Conservation (phyloP, 208 protist species). For the Acanthamoeba sp. region DNA sequence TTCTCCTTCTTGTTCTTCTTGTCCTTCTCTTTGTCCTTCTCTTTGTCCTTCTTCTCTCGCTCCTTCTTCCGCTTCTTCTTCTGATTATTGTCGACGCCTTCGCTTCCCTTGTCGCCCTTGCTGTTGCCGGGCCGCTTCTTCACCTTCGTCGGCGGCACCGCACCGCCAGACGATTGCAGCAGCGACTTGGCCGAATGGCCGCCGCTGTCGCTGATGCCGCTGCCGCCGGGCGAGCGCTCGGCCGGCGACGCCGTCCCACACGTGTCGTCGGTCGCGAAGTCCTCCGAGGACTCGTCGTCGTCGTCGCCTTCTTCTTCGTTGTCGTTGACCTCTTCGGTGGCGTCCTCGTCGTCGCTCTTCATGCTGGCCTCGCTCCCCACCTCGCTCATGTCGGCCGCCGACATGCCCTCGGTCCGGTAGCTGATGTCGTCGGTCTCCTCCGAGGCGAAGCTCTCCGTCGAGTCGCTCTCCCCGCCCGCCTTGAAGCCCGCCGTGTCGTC, state of each 20-base stretch:
- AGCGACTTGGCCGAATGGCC: background rate
- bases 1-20: background rate
- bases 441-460: background rate
- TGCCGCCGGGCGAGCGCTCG: background rate
- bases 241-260: background rate
- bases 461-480: background rate
- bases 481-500: background rate
- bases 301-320: background rate
- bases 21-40: background rate
- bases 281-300: background rate
- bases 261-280: background rate
- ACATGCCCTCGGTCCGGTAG: background rate
- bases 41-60: background rate
- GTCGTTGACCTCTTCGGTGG: background rate
- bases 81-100: background rate
- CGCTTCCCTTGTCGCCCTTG: background rate
- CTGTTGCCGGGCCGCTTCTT: background rate
- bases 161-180: too few relatives aligned
- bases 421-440: background rate
- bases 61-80: background rate
- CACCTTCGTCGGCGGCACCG: background rate
- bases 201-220: background rate
- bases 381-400: slow-evolving; percentile 31
- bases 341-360: background rate
- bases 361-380: background rate